A percentile compares a stretch with the other conserved stretches of the same genome.
Conservation (phyloP, 2,329 filamentous ascomycete genomes). For the Ophiostoma sp. region DNA sequence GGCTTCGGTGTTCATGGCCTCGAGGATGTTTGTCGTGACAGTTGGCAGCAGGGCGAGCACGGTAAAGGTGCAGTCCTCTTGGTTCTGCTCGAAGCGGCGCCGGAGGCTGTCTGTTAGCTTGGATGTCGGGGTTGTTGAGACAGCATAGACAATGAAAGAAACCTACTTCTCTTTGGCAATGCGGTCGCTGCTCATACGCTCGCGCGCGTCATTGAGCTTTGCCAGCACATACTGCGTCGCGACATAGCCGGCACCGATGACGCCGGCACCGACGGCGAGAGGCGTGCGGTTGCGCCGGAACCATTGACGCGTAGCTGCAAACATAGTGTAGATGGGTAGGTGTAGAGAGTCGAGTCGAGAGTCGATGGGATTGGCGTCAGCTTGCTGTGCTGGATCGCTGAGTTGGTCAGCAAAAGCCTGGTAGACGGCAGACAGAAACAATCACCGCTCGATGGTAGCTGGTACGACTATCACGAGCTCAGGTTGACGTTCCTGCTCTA, state of each 20-base stretch:
- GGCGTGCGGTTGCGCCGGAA: constrained; percentile 85
- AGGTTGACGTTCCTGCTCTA: background rate
- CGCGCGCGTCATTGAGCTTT: constrained; percentile 87
- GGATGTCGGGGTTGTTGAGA: constrained; percentile 5
- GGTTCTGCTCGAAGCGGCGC: constrained; percentile 95
- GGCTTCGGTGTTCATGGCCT: constrained; percentile 82
- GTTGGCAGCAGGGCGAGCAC: constrained; percentile 93
- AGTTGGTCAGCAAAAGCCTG: background rate
- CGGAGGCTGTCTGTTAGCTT: constrained; percentile 61
- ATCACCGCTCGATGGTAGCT: background rate
- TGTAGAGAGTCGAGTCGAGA: background rate
- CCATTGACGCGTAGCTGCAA: constrained; percentile 77
- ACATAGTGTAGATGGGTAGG: constrained; percentile 41
- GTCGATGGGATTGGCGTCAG: background rate
- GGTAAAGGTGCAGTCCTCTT: constrained; percentile 97
- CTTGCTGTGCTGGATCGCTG: background rate
- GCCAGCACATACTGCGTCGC: constrained; percentile 86
- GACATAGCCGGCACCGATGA: constrained; percentile 85
- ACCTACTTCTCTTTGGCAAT: constrained; percentile 93
- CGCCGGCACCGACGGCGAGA: constrained; percentile 79
- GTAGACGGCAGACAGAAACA: background rate
- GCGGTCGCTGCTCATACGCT: constrained; percentile 93
- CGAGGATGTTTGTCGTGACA: constrained; percentile 81
- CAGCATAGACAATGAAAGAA: background rate
- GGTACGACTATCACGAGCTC: background rate